Evolutionary conservation across 2,329 filamentous ascomycete genomes (phyloP), one percentile per base, ranked within the genome.

Genomic region (Calonectria naviculata): DNA sequence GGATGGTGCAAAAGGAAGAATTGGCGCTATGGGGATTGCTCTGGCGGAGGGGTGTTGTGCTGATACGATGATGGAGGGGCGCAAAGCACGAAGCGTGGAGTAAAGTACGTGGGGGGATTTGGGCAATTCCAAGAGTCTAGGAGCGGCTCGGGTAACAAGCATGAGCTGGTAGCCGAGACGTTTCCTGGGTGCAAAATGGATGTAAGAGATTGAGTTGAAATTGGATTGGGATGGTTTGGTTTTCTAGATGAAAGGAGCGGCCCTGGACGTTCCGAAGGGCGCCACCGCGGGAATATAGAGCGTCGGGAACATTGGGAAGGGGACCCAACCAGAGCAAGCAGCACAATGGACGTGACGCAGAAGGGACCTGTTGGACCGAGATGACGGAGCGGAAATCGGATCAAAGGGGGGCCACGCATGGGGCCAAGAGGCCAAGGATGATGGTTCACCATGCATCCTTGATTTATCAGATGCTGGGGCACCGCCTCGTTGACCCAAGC

Each of bases 321-420:
- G 49, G 41, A 56, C 31, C 62, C 29, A 47, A 26, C 62, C 29
- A 54, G 26, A 52, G 31, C n/a, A 52, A 64, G 49, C 24, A 38
- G 56, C 54, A 44, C 34, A 34, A 61, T 42, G 41, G 41, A 10
- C 67, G 68, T 67, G 63, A 74, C 68, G 67, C 66, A 71, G 58
- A 41, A 19, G 26, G 63, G 68, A 58, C 34, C 42, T 24, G 34
- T 58, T 58, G 52, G 52, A 58, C 52, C 52, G 31, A 58, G 52
- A 58, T 58, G 54, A 60, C 62, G 61, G 61, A 61, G 64, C 72
- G 67, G 69, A 67, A 52, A 70, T 77, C 75, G 74, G 75, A 70
- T 58, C 68, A 63, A 65, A 49, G 65, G 49, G 74, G 58, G 52
- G 44, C 67, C 62, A 41, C 42, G 12, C 41, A 47, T 44, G 38